Evolutionary conservation across 1,284 basidiomycete species (phyloP).

Genomic region (Sanghuangporus sanghuang): DNA sequence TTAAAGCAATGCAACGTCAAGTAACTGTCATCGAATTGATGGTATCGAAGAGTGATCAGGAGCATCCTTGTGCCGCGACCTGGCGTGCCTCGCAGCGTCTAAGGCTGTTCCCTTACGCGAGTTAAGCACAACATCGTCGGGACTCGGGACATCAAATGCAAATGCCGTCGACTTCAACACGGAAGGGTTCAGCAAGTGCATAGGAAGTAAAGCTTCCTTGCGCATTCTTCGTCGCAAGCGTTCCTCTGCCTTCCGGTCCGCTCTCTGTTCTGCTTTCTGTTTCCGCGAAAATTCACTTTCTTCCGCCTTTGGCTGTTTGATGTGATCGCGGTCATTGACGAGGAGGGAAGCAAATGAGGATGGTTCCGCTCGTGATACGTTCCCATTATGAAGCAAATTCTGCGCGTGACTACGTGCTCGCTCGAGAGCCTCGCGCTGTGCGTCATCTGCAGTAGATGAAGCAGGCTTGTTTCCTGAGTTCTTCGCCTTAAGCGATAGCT

Average conservation of each 20-base stretch:
- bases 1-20: slow-evolving; percentile 23
- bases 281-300: neutral
- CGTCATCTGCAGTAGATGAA: slow-evolving; percentile 34
- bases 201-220: slow-evolving; percentile 16
- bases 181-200: slow-evolving; percentile 15
- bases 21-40: slow-evolving; percentile 25
- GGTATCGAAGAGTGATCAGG: neutral
- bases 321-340: slow-evolving; percentile 43
- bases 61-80: slow-evolving; percentile 15
- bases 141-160: slow-evolving; percentile 78
- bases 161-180: slow-evolving; percentile 35
- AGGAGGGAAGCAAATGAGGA: slow-evolving; percentile 74
- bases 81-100: slow-evolving; percentile 30
- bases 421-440: slow-evolving; percentile 24
- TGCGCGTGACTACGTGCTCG: neutral
- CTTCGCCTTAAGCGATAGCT: slow-evolving; percentile 65
- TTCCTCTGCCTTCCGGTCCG: slow-evolving; percentile 19
- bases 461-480: slow-evolving; percentile 32
- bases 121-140: slow-evolving; percentile 78
- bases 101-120: slow-evolving; percentile 74
- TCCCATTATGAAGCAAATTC: slow-evolving; percentile 18
- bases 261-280: slow-evolving; percentile 22
- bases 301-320: slow-evolving; percentile 31
- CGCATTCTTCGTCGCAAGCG: slow-evolving; percentile 17
- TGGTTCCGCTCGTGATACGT: slow-evolving; percentile 60